phyloP scores from a whole-genome alignment of 2,329 filamentous ascomycete species.

The Ascochyta fabae region DNA sequence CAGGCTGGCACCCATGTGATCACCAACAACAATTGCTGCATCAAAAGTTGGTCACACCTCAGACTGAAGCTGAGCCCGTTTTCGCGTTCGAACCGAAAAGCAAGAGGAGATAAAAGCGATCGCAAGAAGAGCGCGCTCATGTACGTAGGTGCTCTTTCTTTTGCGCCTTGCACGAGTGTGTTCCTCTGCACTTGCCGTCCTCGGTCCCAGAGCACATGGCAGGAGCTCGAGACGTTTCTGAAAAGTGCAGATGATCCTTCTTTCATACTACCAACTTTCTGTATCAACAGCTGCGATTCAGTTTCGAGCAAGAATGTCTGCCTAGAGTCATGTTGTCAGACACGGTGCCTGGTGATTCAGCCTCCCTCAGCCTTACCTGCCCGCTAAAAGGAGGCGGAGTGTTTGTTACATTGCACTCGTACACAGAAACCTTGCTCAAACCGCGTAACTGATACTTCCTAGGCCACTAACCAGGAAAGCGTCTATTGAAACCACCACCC shows the following conservation, averaged over 20 bases:
- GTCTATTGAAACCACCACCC: neutral
- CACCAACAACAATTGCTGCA: neutral
- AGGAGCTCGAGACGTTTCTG: no score
- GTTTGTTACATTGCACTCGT: no score
- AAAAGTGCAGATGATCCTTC: neutral
- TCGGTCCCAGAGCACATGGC: no score
- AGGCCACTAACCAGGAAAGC: slow-evolving; percentile 32
- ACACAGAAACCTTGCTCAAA: neutral
- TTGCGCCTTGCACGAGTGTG: neutral
- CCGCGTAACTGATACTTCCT: slow-evolving; percentile 26
- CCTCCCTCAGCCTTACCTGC: slow-evolving; percentile 28
- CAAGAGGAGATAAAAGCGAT: slow-evolving; percentile 20
- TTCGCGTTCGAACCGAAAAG: slow-evolving; percentile 28
- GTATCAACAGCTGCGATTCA: neutral
- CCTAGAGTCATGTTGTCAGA: slow-evolving; percentile 26
- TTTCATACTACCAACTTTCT: neutral
- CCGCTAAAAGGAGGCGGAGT: slow-evolving; percentile 1
- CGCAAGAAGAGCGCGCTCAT: slow-evolving; percentile 38
- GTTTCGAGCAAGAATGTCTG: no score
- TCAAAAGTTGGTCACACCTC: neutral
- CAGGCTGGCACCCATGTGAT: slow-evolving; percentile 33
- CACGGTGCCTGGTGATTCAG: slow-evolving; percentile 26
- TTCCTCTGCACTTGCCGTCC: neutral
- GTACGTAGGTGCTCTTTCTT: slow-evolving; percentile 42
- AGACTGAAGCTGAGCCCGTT: slow-evolving; percentile 14